Evolutionary conservation across 2,329 filamentous ascomycete genomes (phyloP).

Genomic region (Colletotrichum liriopes): DNA sequence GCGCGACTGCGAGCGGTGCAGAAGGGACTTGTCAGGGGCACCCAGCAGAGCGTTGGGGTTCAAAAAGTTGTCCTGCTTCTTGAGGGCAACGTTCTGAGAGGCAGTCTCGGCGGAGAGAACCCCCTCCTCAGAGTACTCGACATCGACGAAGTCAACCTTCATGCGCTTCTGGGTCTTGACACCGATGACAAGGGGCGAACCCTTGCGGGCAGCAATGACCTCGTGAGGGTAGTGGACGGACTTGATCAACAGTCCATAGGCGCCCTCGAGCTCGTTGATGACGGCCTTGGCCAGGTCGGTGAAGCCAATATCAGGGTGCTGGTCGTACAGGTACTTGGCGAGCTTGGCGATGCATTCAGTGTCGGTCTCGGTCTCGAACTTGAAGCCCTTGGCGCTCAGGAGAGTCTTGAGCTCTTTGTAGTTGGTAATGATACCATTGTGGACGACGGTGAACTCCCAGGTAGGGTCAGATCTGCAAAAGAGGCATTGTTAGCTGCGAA

Average conservation of each 20-base stretch:
- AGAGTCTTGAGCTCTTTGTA: constrained; percentile 99
- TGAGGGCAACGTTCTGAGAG: constrained; percentile 95
- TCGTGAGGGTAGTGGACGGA: constrained; percentile 99
- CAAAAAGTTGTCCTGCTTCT: constrained; percentile 84
- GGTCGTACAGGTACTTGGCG: constrained; percentile 97
- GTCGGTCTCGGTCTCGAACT: constrained; percentile 99
- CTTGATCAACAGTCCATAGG: constrained; percentile 97
- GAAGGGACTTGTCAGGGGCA: constrained; percentile 95
- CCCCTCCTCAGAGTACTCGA: constrained; percentile 94
- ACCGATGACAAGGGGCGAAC: constrained; percentile 96
- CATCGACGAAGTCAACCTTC: constrained; percentile 99
- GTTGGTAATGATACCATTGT: constrained; percentile 99
- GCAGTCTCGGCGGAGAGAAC: constrained; percentile 93
- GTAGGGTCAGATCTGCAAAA: constrained; percentile 85
- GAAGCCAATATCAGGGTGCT: constrained; percentile 95
- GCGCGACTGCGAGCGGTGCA: constrained; percentile 98
- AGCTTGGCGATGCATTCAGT: constrained; percentile 99
- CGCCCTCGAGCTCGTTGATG: constrained; percentile 98
- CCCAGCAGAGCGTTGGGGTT: constrained; percentile 81
- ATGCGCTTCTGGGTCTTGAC: constrained; percentile 98
- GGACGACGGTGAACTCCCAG: constrained; percentile 97
- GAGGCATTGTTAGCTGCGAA: constrained; percentile 38
- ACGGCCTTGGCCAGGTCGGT: constrained; percentile 97
- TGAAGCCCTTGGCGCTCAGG: constrained; percentile 94
- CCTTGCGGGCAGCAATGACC: constrained; percentile 97